These are phyloP conservation scores for Hypoxylon subgilvum DNA, from an alignment of 495 filamentous ascomycete species.

Conservation along the genomic window DNA sequence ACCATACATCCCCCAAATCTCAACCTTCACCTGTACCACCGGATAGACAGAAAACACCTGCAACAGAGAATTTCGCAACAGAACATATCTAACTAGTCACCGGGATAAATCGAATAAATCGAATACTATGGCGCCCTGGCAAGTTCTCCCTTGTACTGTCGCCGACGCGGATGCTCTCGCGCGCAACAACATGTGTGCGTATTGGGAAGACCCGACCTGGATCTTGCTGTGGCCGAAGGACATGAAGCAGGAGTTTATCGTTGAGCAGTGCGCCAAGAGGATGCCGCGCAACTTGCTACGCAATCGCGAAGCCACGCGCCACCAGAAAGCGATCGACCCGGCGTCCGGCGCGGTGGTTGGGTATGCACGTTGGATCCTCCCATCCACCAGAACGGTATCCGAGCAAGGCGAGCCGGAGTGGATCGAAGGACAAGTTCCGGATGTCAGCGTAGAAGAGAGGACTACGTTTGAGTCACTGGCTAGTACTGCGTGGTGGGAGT, in stretches of 20 bases:
- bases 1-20: too few relatives aligned
- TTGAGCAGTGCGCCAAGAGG: conserved; percentile 30
- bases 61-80: too few relatives aligned
- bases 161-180: conserved; percentile 36
- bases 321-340: conserved; percentile 43
- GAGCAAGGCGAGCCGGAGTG: background rate
- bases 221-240: conserved; percentile 34
- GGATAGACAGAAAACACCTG: too few relatives aligned
- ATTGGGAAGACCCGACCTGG: conserved; percentile 42
- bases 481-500: conserved; percentile 18
- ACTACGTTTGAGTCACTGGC: background rate
- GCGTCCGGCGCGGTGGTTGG: conserved; percentile 36
- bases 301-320: conserved; percentile 29
- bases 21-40: too few relatives aligned
- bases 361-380: conserved; percentile 42
- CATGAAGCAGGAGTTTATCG: conserved; percentile 32
- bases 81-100: too few relatives aligned
- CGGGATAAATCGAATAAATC: too few relatives aligned
- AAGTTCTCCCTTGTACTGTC: conserved; percentile 5
- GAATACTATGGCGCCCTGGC: conserved; percentile 6
- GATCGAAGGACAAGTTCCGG: conserved; percentile 3
- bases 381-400: conserved; percentile 2
- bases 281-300: conserved; percentile 31
- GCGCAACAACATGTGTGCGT: conserved; percentile 38
- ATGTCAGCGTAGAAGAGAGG: conserved; percentile 5